These are phyloP conservation scores for Coemansia sp. DNA, from an alignment of 192 early-diverging fungal genomes.

Conservation along the genomic window DNA sequence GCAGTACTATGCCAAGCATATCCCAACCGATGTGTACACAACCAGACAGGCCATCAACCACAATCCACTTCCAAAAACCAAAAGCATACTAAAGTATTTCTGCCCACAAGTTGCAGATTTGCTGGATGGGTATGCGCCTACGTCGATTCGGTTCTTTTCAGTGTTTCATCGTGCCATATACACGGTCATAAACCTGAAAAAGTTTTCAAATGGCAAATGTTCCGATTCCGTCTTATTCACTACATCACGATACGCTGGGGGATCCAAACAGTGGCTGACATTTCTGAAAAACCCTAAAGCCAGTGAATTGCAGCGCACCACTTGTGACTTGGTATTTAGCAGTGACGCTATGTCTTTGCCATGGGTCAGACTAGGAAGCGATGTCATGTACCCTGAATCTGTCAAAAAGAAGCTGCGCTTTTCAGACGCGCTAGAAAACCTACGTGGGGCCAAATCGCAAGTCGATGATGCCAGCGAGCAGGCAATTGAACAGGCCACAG, in stretches of 20 bases:
- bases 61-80: slow-evolving; percentile 15
- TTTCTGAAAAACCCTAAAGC: slow-evolving; percentile 14
- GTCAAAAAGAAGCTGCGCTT: slow-evolving; percentile 7
- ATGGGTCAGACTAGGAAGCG: slow-evolving; percentile 20
- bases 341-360: background rate
- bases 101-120: slow-evolving; percentile 1
- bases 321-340: too few species aligned
- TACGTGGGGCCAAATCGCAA: slow-evolving; percentile 3
- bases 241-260: slow-evolving; percentile 32
- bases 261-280: slow-evolving; percentile 38
- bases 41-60: slow-evolving; percentile 19
- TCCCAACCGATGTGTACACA: slow-evolving; percentile 16
- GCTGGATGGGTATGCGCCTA: slow-evolving; percentile 27
- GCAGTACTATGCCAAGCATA: slow-evolving; percentile 8
- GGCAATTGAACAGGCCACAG: slow-evolving; percentile 18
- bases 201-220: slow-evolving; percentile 21
- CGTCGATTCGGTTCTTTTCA: slow-evolving; percentile 29
- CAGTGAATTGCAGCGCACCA: background rate
- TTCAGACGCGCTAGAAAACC: slow-evolving; percentile 4
- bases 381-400: background rate
- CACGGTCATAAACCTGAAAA: slow-evolving; percentile 34
- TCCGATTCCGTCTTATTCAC: slow-evolving; percentile 14
- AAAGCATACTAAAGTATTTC: slow-evolving; percentile 17
- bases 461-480: slow-evolving; percentile 29
- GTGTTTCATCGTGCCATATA: slow-evolving; percentile 29